Conservation (phyloP, 306 rosid genomes). For the Medicago ruthenica region DNA sequence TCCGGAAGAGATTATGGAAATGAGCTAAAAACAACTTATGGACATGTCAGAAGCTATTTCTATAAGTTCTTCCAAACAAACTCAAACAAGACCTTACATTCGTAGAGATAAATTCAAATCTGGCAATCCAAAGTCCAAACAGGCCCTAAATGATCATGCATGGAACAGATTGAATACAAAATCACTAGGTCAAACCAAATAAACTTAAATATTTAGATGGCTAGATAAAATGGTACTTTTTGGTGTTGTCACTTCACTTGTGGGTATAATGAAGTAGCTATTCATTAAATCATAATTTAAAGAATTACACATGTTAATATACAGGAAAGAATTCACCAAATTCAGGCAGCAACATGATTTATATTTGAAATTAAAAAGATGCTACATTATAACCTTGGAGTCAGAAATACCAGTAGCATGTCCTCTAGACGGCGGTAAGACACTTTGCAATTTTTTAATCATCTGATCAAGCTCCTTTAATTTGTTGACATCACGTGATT, state of each 20-base stretch:
- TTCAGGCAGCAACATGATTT: constrained; percentile 19
- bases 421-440: constrained; percentile 64
- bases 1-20: not conserved
- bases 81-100: not conserved
- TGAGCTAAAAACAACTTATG: not conserved
- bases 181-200: not conserved
- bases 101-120: not conserved
- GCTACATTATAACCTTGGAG: constrained; percentile 30
- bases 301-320: constrained; percentile 27
- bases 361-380: constrained; percentile 16
- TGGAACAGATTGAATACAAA: not conserved
- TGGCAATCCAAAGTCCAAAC: not conserved
- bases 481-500: constrained; percentile 56
- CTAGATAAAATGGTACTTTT: constrained; percentile 24
- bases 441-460: constrained; percentile 61
- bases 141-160: not conserved
- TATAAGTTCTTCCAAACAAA: not conserved
- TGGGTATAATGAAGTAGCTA: not conserved
- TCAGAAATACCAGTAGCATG: constrained; percentile 52
- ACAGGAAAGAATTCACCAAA: constrained; percentile 30
- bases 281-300: constrained; percentile 18
- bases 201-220: not conserved
- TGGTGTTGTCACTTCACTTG: constrained; percentile 29
- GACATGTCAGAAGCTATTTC: not conserved
- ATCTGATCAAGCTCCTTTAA: constrained; percentile 65